Percentiles rank a stretch among this genome's conserved stretches.
phyloP scores from a whole-genome alignment of 2,329 filamentous ascomycete species.

The Sporothrix humicola region DNA sequence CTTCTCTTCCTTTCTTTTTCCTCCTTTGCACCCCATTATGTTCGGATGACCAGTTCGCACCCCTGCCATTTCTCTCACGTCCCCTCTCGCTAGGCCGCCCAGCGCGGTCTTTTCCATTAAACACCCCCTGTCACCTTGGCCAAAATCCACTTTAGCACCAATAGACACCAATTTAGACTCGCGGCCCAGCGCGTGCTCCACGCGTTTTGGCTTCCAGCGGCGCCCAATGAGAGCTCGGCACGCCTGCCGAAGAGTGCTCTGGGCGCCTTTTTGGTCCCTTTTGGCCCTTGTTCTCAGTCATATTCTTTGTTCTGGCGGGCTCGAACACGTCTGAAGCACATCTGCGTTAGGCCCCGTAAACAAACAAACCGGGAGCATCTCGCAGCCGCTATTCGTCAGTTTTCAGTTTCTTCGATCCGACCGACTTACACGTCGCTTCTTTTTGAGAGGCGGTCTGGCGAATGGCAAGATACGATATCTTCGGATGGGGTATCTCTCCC shows the following conservation, averaged over 20 bases:
- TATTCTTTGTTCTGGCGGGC: slow-evolving; percentile 6
- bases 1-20: background rate
- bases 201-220: slow-evolving; percentile 15
- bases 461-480: background rate
- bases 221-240: slow-evolving; percentile 21
- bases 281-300: background rate
- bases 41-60: slow-evolving; percentile 16
- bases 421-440: background rate
- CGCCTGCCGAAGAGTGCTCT: background rate
- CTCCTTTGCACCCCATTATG: background rate
- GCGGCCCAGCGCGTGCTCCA: slow-evolving; percentile 29
- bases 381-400: slow-evolving; percentile 1
- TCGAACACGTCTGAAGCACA: slow-evolving; percentile 23
- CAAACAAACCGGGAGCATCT: slow-evolving; percentile 16
- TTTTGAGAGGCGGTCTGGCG: background rate
- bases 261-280: background rate
- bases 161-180: slow-evolving; percentile 12
- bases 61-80: slow-evolving; percentile 4
- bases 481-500: too few species aligned
- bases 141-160: slow-evolving; percentile 23
- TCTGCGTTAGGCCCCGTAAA: slow-evolving; percentile 19
- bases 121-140: slow-evolving; percentile 11
- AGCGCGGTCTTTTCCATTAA: slow-evolving; percentile 24
- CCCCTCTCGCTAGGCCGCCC: slow-evolving; percentile 8
- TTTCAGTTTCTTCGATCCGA: background rate